Conservation (phyloP, 257 asterid genomes). For the Nyctanthes arbortristis region DNA sequence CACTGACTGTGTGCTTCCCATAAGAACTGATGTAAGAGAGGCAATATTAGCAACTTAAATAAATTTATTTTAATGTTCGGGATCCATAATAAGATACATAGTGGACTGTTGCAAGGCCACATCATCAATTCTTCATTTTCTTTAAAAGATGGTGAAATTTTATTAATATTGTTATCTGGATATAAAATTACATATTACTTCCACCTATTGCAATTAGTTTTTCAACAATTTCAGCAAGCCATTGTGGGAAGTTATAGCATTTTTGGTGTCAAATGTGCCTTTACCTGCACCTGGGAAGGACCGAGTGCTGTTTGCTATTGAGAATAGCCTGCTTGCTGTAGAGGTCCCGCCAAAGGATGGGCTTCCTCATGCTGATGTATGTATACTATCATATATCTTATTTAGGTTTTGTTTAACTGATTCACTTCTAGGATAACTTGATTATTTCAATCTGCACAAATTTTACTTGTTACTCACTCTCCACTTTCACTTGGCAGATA, state of each 20-base stretch:
- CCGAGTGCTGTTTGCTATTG: constrained; percentile 74
- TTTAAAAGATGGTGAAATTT: constrained; percentile 14
- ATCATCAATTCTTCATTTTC: not conserved
- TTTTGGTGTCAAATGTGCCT: constrained; percentile 76
- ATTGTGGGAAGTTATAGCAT: constrained; percentile 82
- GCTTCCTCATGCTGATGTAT: constrained; percentile 98
- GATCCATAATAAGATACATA: not conserved
- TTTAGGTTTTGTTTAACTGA: constrained; percentile 17
- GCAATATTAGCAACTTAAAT: not conserved
- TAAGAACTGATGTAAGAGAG: constrained; percentile 10
- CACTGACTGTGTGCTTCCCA: constrained; percentile 1
- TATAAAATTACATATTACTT: constrained; percentile 10
- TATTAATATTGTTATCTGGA: constrained; percentile 19
- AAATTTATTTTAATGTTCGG: not conserved
- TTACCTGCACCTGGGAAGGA: constrained; percentile 95
- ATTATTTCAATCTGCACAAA: constrained; percentile 11
- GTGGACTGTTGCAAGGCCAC: not conserved
- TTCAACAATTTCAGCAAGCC: constrained; percentile 82
- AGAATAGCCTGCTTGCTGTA: constrained; percentile 81
- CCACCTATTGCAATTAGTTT: constrained; percentile 24
- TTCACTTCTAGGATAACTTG: not conserved
- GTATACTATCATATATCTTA: constrained; percentile 26
- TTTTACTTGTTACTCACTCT: constrained; percentile 23
- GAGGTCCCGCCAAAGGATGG: constrained; percentile 92
- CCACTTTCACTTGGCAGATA: constrained; percentile 57